A percentile compares a stretch with the other conserved stretches of the same genome.
These are phyloP conservation scores for Aurinia saxatilis DNA, from an alignment of 345 rosid genomes.

Conservation along the genomic window DNA sequence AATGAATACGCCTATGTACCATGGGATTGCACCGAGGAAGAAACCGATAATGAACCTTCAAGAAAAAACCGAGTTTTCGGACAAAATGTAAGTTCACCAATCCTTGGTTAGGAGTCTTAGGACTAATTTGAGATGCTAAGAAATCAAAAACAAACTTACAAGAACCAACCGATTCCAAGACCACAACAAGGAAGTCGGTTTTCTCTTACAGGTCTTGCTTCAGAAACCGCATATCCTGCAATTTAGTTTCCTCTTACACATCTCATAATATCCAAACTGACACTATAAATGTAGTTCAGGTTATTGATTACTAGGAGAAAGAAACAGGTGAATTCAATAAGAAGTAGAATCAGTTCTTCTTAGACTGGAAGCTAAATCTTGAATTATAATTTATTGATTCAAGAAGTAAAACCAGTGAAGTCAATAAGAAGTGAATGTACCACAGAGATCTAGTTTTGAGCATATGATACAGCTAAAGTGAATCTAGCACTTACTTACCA, in stretches of 20 bases:
- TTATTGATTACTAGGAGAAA: neutral
- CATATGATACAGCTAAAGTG: too few relatives aligned
- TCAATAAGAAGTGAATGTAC: too few relatives aligned
- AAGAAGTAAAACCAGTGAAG: neutral
- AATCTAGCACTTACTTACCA: constrained; percentile 33
- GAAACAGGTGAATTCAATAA: too few relatives aligned
- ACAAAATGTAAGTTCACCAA: neutral
- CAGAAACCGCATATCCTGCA: constrained; percentile 68
- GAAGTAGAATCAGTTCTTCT: too few relatives aligned
- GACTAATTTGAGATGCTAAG: neutral
- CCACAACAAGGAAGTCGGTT: constrained; percentile 77
- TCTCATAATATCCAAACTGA: too few relatives aligned
- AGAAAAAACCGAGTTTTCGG: neutral
- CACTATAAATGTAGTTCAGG: neutral
- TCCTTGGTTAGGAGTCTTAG: too few relatives aligned
- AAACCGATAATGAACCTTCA: constrained; percentile 77
- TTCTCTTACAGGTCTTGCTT: constrained; percentile 30
- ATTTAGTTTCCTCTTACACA: neutral
- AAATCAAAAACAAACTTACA: constrained; percentile 41
- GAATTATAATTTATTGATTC: neutral
- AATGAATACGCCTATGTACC: constrained; percentile 67
- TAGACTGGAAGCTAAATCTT: neutral
- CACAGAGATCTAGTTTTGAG: too few relatives aligned
- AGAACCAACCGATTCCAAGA: constrained; percentile 67
- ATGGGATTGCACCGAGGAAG: constrained; percentile 68